phyloP scores from a whole-genome alignment of 2,329 filamentous ascomycete genomes.

The Epichloe gansuensis region DNA sequence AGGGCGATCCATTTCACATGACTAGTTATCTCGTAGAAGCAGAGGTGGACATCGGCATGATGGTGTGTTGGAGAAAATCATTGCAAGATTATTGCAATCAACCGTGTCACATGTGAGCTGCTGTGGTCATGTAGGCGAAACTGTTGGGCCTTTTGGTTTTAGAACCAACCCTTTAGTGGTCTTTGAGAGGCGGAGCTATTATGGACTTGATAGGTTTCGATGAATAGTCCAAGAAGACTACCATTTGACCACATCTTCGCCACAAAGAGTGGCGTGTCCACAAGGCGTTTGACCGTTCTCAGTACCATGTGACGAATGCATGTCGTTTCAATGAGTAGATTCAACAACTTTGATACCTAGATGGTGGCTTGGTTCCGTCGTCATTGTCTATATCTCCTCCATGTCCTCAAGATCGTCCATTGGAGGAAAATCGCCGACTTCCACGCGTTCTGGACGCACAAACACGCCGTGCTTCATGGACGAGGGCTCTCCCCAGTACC shows the following conservation, averaged over 20 bases:
- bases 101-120: neutral
- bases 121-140: neutral
- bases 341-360: neutral
- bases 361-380: neutral
- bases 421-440: conserved; percentile 58
- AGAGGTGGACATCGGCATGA: no score
- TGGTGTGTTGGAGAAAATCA: neutral
- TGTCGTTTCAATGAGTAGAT: neutral
- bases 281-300: neutral
- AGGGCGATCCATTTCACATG: no score
- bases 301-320: neutral
- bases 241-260: neutral
- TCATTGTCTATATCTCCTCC: conserved; percentile 49
- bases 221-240: neutral
- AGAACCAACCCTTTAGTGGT: neutral
- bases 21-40: no score
- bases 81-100: neutral
- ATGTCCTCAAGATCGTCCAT: conserved; percentile 66
- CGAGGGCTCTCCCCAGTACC: conserved; percentile 58
- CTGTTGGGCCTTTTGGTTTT: neutral
- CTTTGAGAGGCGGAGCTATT: neutral
- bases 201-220: neutral
- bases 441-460: conserved; percentile 64
- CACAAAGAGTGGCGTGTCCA: neutral
- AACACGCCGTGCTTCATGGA: conserved; percentile 62